phyloP scores from a whole-genome alignment of 2,329 filamentous ascomycete genomes.

The Fusarium graminum region DNA sequence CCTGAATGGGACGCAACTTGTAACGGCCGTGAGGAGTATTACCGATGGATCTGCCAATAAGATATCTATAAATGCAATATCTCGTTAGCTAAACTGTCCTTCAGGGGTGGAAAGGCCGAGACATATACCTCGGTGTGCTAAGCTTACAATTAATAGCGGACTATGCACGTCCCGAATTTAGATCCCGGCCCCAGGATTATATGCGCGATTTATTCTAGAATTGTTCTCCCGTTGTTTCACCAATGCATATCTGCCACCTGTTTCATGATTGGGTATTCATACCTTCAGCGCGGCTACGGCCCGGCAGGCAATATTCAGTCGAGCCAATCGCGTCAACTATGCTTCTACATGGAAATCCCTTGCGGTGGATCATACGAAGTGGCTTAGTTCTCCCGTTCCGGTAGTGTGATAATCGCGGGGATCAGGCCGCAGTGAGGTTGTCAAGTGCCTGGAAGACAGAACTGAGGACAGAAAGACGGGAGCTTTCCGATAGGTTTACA shows the following conservation, averaged over 20 bases:
- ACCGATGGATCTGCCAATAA: not conserved
- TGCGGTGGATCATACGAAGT: not conserved
- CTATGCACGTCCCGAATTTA: constrained; percentile 24
- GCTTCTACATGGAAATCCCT: no score
- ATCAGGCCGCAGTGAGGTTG: no score
- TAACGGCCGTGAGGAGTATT: not conserved
- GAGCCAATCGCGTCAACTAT: not conserved
- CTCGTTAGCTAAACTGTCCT: constrained; percentile 3
- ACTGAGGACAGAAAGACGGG: no score
- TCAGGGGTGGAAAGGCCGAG: constrained; percentile 5
- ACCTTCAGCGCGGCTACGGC: not conserved
- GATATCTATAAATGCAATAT: not conserved
- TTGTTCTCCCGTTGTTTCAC: constrained; percentile 6
- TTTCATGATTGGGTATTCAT: constrained; percentile 5
- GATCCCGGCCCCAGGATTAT: constrained; percentile 5
- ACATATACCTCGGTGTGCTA: not conserved
- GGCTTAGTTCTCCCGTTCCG: not conserved
- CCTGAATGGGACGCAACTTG: not conserved
- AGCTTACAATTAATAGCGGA: not conserved
- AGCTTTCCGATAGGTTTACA: no score
- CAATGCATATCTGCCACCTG: not conserved
- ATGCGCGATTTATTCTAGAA: constrained; percentile 42
- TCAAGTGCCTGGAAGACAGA: no score
- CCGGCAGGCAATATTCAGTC: not conserved
- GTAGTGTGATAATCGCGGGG: no score